Base-by-base conservation (phyloP, 2,329 filamentous ascomycete species). In the Herpotrichia juniperi region DNA sequence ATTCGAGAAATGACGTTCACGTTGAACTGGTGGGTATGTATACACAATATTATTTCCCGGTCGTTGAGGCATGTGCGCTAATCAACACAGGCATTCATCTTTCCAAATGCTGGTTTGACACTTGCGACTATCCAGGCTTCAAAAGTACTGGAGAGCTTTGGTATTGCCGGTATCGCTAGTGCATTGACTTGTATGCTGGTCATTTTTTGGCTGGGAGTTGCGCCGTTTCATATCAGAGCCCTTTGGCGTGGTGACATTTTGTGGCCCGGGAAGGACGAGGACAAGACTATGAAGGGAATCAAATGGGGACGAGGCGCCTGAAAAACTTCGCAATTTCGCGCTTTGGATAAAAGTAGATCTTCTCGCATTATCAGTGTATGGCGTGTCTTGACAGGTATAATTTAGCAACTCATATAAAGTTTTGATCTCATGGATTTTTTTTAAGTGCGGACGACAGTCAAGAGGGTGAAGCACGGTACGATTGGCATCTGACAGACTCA, bases 81-180 rank as follows among this genome's bases (percentile, higher is more conserved):
- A n/a, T n/a, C n/a, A n/a, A n/a, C n/a, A n/a, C n/a, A n/a, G n/a
- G 83, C 83, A 5, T 86, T 87, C 68, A 81, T 88, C 28, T 88
- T 88, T 62, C 85, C 86, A 5, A 87, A 88, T 52, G 83, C 82
- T 1, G 86, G 85, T 0, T 81, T 88, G 46, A 84, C 82, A 1
- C 74, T 88, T 32, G 81, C 83, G 0, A 81, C 80, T 3, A 84
- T 88, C 34, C 76, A 82, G 12, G 73, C 87, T 40, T 85, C 81
- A 2, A 76, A 77, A n/a, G 77, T 72, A 0, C 72, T 86, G 10
- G 68, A 76, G 1, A 87, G 82, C 59, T 54, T 75, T 0, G 81
- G 76, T 0, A 72, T 87, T n/a, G n/a, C n/a, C n/a, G n/a, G n/a
- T n/a, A n/a, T n/a, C n/a, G n/a, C n/a, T n/a, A n/a, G 79, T 14